phyloP scores from a whole-genome alignment of 371 early-diverging fungal species.

The Rhizomucor miehei region DNA sequence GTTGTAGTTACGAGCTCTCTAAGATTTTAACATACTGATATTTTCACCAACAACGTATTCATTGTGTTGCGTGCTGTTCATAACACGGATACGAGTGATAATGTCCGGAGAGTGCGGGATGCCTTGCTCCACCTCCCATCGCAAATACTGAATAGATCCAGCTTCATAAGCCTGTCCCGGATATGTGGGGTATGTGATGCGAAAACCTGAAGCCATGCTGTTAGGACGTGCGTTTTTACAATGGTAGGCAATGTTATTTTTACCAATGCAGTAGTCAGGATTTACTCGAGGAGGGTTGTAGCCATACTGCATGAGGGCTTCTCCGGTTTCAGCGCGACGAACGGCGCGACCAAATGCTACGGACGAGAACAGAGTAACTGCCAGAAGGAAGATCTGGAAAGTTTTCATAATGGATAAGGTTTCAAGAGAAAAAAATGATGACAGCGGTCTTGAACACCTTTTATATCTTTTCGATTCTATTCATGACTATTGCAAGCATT shows the following conservation, averaged over 20 bases:
- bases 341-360: neutral
- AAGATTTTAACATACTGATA: conserved; percentile 15
- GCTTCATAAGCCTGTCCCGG: conserved; percentile 15
- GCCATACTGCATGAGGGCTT: conserved; percentile 39
- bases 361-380: neutral
- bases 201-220: conserved; percentile 15
- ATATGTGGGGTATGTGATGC: conserved; percentile 23
- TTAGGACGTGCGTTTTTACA: too few relatives aligned
- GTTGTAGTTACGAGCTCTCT: neutral
- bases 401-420: neutral
- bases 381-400: neutral
- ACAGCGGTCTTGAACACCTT: too few relatives aligned
- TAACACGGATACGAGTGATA: conserved; percentile 30
- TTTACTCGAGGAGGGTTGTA: conserved; percentile 52
- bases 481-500: too few relatives aligned
- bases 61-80: conserved; percentile 26
- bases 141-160: conserved; percentile 17
- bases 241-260: too few relatives aligned
- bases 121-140: conserved; percentile 23
- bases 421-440: too few relatives aligned
- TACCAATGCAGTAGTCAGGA: conserved; percentile 42
- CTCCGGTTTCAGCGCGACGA: conserved; percentile 21
- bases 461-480: too few relatives aligned
- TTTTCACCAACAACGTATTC: conserved; percentile 27
- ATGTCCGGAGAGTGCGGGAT: conserved; percentile 21